Base-by-base conservation (phyloP, 179 eudicot genomes). In the Drosera spatulata region DNA sequence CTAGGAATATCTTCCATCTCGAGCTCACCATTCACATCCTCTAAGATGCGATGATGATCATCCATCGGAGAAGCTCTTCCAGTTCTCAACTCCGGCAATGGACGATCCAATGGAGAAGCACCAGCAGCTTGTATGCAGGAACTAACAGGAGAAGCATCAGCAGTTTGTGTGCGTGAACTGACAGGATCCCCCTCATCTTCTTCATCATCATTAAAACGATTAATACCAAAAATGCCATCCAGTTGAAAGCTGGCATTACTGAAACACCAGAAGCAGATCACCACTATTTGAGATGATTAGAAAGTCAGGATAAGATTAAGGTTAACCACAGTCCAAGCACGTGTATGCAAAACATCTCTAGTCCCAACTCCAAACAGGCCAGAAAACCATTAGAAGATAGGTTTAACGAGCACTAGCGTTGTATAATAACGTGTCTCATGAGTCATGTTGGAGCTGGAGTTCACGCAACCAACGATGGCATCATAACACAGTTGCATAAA, bases 1-100 rank as follows among this genome's bases (percentile, higher is more conserved):
- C 76, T 90, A 53, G 86, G 85, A 57, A 84, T 87, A 80, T 90
- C 96, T 85, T 94, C 99, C 99, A 94, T 94, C 65, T 94, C 99
- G 59, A 94, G 97, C 75, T 94, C 99, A 75, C 93, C 99, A 77
- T 94, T 97, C 67, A 94, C 99, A 57, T 87, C 96, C 82, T 94
- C 97, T 66, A 93, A 79, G 67, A 86, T 80, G 77, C 76, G 81
- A 70, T 85, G 95, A 59, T 75, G 91, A 69, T 80, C 83, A 60
- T 88, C 98, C 79, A 59, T 78, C 53, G 90, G 89, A 66, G 95
- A 72, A 40, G 58, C 77, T n/a, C 56, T 50, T 62, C 58, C 58
- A 12, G 73, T 68, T 66, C 82, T 89, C 45, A 63, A 64, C 53
- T 70, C 80, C 3, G 52, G 69, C 15, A 67, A 53, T 63, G 71